Base-by-base conservation (phyloP, 441 rosid species). In the Metrosideros polymorpha region DNA sequence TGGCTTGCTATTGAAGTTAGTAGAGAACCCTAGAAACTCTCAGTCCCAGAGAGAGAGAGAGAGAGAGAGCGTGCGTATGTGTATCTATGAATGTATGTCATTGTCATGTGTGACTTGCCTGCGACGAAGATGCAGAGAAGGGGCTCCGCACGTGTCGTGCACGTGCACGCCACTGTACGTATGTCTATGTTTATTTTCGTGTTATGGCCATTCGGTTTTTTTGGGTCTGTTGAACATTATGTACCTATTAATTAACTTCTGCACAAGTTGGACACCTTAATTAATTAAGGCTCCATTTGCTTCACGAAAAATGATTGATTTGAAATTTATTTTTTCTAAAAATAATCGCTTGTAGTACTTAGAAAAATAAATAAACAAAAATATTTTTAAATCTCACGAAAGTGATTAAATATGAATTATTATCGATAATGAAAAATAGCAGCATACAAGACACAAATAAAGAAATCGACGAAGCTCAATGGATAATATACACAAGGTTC, bases 21-120 rank as follows among this genome's bases (percentile, higher is more conserved):
- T 39, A 52, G 63, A 86, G 83, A 86, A 86, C 85, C 88, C 88
- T 86, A 86, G 85, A 30, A 83, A 27, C 82, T 32, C 59, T 15
- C 19, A 49, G 29, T 43, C 32, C 59, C 49, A n/a, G 15, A 52
- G 47, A 32, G 5, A 15, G 49, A 30, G 83, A 18, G 61, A 85
- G 82, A 52, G 86, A 49, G 30, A 24, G 47, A 61, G 6, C 12
- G 45, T 6, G 43, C 2, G 47, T 3, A 43, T 5, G 49, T 22
- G 45, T 19, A 13, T 24, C 17, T 71, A 22, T 71, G 79, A 39
- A 71, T 39, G 17, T 71, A 71, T 22, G 79, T 39, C 49, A 6
- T 39, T 13, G 47, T 12, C 79, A 10, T 19, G 47, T 12, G 79
- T 39, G 63, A 56, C 30, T 12, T 12, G 63, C 30, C 47, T 57